Percentiles rank a stretch among this genome's conserved stretches.
These are phyloP conservation scores for Calonectria henricotiae DNA, from an alignment of 2,329 filamentous ascomycete species.

Conservation along the genomic window DNA sequence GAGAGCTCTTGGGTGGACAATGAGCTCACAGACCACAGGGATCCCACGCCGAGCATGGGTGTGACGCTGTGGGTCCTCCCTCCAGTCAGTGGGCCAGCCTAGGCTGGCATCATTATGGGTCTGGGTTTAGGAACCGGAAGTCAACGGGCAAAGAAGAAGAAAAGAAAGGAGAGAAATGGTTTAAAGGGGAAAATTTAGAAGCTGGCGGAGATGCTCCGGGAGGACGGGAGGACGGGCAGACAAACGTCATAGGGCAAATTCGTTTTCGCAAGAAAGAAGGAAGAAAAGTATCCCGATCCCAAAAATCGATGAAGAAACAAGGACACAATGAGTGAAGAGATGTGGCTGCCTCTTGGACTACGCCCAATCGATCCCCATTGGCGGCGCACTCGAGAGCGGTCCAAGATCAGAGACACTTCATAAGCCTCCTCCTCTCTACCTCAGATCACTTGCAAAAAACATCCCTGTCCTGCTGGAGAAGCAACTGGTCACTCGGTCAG, in stretches of 20 bases:
- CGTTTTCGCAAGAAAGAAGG: background rate
- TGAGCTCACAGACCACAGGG: conserved; percentile 9
- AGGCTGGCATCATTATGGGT: conserved; percentile 24
- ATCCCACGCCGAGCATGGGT: conserved; percentile 28
- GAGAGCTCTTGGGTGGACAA: background rate
- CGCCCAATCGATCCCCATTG: conserved; percentile 13
- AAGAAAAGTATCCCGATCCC: conserved; percentile 7
- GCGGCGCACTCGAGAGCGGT: background rate
- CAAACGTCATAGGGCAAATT: conserved; percentile 18
- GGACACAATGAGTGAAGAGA: conserved; percentile 18
- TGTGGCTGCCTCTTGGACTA: conserved; percentile 9
- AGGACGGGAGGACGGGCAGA: background rate
- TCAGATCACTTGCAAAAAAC: conserved; percentile 10
- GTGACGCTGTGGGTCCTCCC: conserved; percentile 18
- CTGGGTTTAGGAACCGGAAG: conserved; percentile 6
- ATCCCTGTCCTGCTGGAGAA: conserved; percentile 30
- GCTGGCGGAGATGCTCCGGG: background rate
- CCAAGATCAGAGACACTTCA: conserved; percentile 23
- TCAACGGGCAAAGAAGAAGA: conserved; percentile 17
- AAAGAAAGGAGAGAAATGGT: conserved; percentile 4
- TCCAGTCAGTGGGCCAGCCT: conserved; percentile 6
- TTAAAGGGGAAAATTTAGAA: background rate
- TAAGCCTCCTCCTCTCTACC: conserved; percentile 1
- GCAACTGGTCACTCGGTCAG: conserved; percentile 18
- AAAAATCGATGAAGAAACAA: conserved; percentile 19